Percentiles rank a stretch among this genome's conserved stretches.
Conservation (phyloP, 2,329 filamentous ascomycete species). For the Aspergillus felis region DNA sequence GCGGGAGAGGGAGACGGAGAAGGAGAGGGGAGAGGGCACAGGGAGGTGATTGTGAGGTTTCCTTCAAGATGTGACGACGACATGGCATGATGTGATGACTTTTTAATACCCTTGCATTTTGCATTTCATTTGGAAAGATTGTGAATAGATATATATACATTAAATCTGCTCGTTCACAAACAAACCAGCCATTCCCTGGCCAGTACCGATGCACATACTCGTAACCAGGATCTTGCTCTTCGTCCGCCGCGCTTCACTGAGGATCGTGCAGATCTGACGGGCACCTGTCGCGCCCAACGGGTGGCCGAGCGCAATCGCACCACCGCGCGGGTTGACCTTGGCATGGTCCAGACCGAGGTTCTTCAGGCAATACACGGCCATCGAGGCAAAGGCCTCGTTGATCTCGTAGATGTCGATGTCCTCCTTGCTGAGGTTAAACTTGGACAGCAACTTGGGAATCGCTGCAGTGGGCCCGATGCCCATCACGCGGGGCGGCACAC, state of each 20-base stretch:
- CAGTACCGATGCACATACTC: conserved; percentile 77
- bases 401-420: conserved; percentile 90
- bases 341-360: conserved; percentile 60
- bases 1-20: conserved; percentile 31
- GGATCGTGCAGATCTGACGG: conserved; percentile 82
- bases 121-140: background rate
- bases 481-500: conserved; percentile 92
- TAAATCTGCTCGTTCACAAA: conserved; percentile 61
- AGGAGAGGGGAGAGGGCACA: conserved; percentile 37
- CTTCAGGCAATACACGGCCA: conserved; percentile 90
- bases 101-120: background rate
- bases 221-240: conserved; percentile 90
- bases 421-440: conserved; percentile 71
- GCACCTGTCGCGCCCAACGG: conserved; percentile 87
- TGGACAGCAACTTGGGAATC: conserved; percentile 74
- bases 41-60: conserved; percentile 12
- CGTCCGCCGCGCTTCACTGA: conserved; percentile 76
- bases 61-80: background rate
- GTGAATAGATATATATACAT: background rate
- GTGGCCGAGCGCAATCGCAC: conserved; percentile 88
- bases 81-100: background rate
- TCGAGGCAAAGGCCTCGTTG: conserved; percentile 97
- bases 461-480: conserved; percentile 65
- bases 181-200: conserved; percentile 63
- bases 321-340: conserved; percentile 88